These are phyloP conservation scores for Casaregolazyma lundiana DNA, from an alignment of 1,139 yeast species.

Conservation along the genomic window DNA sequence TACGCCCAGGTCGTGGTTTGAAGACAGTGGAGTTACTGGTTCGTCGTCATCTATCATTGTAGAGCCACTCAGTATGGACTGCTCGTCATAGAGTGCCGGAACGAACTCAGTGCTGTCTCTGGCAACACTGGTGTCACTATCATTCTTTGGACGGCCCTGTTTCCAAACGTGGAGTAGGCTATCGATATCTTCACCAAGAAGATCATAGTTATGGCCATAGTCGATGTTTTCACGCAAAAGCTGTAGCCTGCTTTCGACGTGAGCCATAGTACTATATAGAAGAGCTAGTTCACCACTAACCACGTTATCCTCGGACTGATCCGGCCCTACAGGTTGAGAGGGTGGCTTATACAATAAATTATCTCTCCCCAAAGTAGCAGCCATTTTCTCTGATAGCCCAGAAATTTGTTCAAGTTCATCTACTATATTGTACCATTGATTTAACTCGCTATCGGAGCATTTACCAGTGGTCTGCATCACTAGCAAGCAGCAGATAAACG, in stretches of 20 bases:
- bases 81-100: not conserved
- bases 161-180: constrained; percentile 32
- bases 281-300: constrained; percentile 18
- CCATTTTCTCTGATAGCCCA: constrained; percentile 28
- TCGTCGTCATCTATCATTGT: constrained; percentile 6
- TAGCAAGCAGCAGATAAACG: constrained; percentile 39
- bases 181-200: constrained; percentile 31
- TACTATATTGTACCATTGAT: constrained; percentile 32
- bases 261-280: constrained; percentile 29
- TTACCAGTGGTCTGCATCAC: constrained; percentile 34
- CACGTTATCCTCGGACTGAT: constrained; percentile 8
- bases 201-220: constrained; percentile 27
- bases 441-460: constrained; percentile 23
- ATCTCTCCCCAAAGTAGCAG: constrained; percentile 24
- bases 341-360: constrained; percentile 10
- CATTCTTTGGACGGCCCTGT: constrained; percentile 10
- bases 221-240: constrained; percentile 26
- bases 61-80: constrained; percentile 1
- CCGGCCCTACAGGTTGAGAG: constrained; percentile 12
- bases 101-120: constrained; percentile 2
- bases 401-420: constrained; percentile 28
- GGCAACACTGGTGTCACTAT: constrained; percentile 3
- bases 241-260: constrained; percentile 35
- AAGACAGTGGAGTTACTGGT: constrained; percentile 15
- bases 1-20: constrained; percentile 10